Base-by-base conservation (phyloP, 2,329 filamentous ascomycete genomes). In the Monosporascus sp. region DNA sequence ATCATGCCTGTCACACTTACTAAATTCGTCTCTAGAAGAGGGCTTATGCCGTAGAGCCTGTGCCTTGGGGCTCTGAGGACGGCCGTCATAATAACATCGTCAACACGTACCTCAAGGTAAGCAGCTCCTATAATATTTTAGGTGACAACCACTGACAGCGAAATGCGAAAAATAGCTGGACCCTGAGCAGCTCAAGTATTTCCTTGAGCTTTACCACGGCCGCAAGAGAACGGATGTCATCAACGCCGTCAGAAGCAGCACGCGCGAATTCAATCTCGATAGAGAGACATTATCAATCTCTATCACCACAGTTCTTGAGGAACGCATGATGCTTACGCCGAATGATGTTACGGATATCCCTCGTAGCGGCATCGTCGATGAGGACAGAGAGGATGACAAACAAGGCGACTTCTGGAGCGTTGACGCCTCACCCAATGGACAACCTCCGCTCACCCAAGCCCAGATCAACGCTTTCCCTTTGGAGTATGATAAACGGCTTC, bases 151-250 rank as follows among this genome's bases (percentile, higher is more conserved):
- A 20, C 17, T 44, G 14, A 44, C 41, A 15, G 3, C 41, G 9
- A 22, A 44, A 20, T 17, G 6, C 20, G 18, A 22, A 14, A 20
- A 11, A 18, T 44, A 46, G 65, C 70, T 82, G 7, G 68, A 72
- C 5, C 80, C 80, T 0, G 64, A 71, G 11, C 70, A 78, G 51
- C 69, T 83, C n/a, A 71, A 79, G 57, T 68, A 75, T 55, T 72
- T 80, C 52, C 71, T 81, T 44, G 70, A 75, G 28, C 72, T 75
- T 51, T 72, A 72, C 18, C 75, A 76, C 60, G 71, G 68, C 51
- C 78, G 76, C 44, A 73, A 74, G 22, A 75, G 74, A 48, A 67
- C 66, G 31, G 73, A 73, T 9, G 72, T 80, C 8, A 70, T 80
- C 11, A 59, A 63, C 5, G 72, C 74, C 51, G 68, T 78, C 4